Percentiles rank a stretch among this genome's conserved stretches.
Evolutionary conservation across 1,284 basidiomycete genomes (phyloP).

Genomic region (Rhizoctonia solani): DNA sequence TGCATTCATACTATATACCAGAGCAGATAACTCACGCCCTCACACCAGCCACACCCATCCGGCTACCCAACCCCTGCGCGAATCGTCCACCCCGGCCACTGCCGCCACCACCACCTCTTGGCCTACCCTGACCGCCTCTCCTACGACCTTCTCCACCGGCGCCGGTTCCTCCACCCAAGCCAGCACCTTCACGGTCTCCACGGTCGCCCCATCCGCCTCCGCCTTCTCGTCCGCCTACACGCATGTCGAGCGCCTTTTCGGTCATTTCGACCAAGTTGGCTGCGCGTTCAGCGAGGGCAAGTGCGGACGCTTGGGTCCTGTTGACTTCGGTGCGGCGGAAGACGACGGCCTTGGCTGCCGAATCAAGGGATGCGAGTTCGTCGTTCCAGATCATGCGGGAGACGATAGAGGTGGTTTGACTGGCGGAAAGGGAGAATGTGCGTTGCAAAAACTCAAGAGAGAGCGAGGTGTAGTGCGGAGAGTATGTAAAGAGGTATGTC

Average conservation of each 20-base stretch:
- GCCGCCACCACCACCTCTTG: constrained; percentile 52
- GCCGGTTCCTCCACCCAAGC: constrained; percentile 44
- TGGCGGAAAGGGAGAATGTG: constrained; percentile 83
- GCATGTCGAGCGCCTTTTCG: constrained; percentile 90
- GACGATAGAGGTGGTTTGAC: constrained; percentile 87
- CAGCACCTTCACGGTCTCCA: constrained; percentile 42
- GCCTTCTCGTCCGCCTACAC: constrained; percentile 65
- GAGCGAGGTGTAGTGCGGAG: constrained; percentile 84
- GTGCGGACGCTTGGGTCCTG: constrained; percentile 87
- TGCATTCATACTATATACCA: neutral
- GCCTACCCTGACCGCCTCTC: constrained; percentile 75
- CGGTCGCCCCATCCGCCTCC: constrained; percentile 64
- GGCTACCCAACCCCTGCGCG: constrained; percentile 76
- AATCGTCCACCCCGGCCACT: constrained; percentile 76
- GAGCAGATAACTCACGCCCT: neutral
- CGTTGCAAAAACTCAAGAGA: constrained; percentile 59
- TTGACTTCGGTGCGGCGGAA: constrained; percentile 90
- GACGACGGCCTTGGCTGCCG: constrained; percentile 64
- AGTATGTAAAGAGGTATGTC: constrained; percentile 99
- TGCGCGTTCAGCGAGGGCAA: constrained; percentile 87
- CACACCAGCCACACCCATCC: constrained; percentile 53
- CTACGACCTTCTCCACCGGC: constrained; percentile 53
- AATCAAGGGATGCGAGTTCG: constrained; percentile 91
- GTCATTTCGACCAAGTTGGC: constrained; percentile 90
- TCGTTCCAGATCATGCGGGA: constrained; percentile 99